Conservation (phyloP, 2,329 filamentous ascomycete genomes). For the Daldinia sp. region DNA sequence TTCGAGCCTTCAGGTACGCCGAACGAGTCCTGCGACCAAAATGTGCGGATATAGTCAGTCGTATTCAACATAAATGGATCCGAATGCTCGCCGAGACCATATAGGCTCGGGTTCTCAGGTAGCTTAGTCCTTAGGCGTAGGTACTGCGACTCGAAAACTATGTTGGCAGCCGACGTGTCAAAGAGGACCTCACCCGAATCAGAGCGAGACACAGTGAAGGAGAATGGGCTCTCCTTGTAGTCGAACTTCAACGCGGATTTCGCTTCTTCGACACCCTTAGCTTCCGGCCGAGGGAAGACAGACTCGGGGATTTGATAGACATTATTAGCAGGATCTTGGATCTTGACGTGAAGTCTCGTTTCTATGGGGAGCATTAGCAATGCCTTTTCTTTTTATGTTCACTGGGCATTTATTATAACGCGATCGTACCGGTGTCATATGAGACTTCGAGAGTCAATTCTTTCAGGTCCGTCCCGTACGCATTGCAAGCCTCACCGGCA, state of each 20-base stretch:
- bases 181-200: slow-evolving; percentile 68
- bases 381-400: too few species aligned
- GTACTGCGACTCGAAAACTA: slow-evolving; percentile 85
- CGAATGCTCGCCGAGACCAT: slow-evolving; percentile 83
- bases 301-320: slow-evolving; percentile 81
- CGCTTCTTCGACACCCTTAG: slow-evolving; percentile 33
- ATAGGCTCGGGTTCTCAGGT: slow-evolving; percentile 76
- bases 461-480: slow-evolving; percentile 76
- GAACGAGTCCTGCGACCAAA: slow-evolving; percentile 78
- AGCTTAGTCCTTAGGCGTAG: slow-evolving; percentile 77
- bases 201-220: slow-evolving; percentile 56
- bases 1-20: slow-evolving; percentile 71
- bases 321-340: slow-evolving; percentile 75
- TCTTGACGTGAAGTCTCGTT: slow-evolving; percentile 78
- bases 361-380: slow-evolving; percentile 57
- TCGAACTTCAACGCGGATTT: slow-evolving; percentile 51
- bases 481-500: slow-evolving; percentile 74
- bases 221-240: slow-evolving; percentile 55
- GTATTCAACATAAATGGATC: slow-evolving; percentile 77
- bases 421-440: slow-evolving; percentile 66
- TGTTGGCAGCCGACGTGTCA: slow-evolving; percentile 73
- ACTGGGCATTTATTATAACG: background rate
- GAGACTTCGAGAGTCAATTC: slow-evolving; percentile 72
- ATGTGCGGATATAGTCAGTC: slow-evolving; percentile 75
- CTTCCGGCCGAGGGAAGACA: slow-evolving; percentile 71